Evolutionary conservation across 345 rosid species (phyloP), one percentile per base, ranked within the genome.

Genomic region (Sonneratia caseolaris): DNA sequence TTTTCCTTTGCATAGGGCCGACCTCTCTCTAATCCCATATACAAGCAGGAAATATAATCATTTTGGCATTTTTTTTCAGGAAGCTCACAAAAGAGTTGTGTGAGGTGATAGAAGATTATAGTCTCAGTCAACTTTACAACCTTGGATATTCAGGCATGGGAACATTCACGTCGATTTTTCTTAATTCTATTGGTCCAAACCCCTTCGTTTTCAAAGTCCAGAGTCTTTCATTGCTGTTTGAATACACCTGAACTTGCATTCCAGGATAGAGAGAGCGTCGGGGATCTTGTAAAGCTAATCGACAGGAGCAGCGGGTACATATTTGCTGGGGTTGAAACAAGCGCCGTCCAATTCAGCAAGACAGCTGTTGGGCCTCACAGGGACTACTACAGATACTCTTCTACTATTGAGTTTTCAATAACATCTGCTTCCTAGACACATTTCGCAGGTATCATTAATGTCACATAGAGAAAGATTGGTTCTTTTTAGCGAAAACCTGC

Each of bases 321-420:
- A 69, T 95, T 92, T 82, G 78, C 96, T 1, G 85, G 86, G n/a
- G 83, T 89, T 40, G 95, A 91, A 66, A 80, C 88, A 71, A 92
- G 88, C 81, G 99, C 95, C 47, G 89, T 87, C 72, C 97, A 86
- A 79, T 96, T 88, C 81, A 91, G 97, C 93, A 88, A 96, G 88
- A 81, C 89, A 71, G 94, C 98, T 14, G 78, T 92, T 68, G 84
- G 89, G 71, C 84, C 86, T 71, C 89, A 88, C 70, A 89, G 98
- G 99, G 99, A 92, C 48, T 96, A 90, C 72, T 86, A 86, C 88
- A 86, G 86, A 91, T 93, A 93, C 89, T 97, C 97, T 88, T 86
- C 77, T 61, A 68, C 32, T 27, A 12, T 24, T 8, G 27, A 53
- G 22, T n/a, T 68, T 43, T 68, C 56, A 22, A 24, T 66, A 5